Percentiles rank a stretch among this genome's conserved stretches.
These are phyloP conservation scores for Davidsoniella virescens DNA, from an alignment of 2,329 filamentous ascomycete species.

Conservation along the genomic window DNA sequence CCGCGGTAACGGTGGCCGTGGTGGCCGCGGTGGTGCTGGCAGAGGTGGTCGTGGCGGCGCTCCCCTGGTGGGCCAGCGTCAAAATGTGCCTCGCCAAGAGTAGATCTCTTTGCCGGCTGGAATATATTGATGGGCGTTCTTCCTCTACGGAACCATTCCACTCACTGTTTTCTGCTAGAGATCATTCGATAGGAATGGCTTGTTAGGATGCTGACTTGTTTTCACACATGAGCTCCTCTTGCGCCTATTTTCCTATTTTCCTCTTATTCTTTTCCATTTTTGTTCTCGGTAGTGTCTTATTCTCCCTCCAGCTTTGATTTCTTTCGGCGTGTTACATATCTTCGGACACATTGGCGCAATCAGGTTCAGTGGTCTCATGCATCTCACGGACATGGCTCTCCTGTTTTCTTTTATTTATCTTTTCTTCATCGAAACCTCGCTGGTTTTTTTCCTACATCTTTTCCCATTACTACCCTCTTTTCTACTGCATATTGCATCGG, in stretches of 20 bases:
- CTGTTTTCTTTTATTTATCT: background rate
- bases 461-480: background rate
- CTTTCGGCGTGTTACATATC: conserved; percentile 4
- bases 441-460: background rate
- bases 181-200: background rate
- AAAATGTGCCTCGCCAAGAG: conserved; percentile 15
- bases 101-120: background rate
- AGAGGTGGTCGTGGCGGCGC: conserved; percentile 24
- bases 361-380: background rate
- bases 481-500: background rate
- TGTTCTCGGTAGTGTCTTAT: background rate
- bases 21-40: conserved; percentile 32
- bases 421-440: background rate
- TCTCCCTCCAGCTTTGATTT: background rate
- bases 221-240: background rate
- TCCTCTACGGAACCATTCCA: background rate
- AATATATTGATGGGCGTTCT: background rate
- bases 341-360: conserved; percentile 5
- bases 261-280: background rate
- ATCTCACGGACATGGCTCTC: too few species aligned
- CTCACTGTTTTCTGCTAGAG: background rate
- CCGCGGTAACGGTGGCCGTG: conserved; percentile 33
- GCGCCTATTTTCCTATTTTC: background rate
- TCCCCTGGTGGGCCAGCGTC: conserved; percentile 22
- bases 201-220: background rate